These are phyloP conservation scores for Purpureocillium lavendulum DNA, from an alignment of 2,329 filamentous ascomycete species.

Conservation along the genomic window DNA sequence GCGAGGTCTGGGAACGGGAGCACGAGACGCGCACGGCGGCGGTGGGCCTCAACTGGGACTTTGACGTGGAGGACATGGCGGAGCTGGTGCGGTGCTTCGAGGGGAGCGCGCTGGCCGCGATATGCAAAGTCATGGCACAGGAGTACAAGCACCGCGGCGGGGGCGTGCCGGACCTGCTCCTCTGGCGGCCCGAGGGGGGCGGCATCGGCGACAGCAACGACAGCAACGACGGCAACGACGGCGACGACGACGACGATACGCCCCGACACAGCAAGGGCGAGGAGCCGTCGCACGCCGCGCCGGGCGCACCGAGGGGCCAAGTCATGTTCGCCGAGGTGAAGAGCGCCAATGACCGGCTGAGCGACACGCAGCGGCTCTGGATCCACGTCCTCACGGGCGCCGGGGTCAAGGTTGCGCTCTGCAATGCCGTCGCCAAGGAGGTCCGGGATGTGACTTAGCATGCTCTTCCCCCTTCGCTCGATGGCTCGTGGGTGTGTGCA, in stretches of 20 bases:
- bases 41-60: constrained; percentile 90
- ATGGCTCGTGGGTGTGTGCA: too few relatives aligned
- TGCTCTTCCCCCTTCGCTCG: neutral
- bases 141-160: constrained; percentile 83
- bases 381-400: constrained; percentile 86
- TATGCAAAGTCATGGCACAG: constrained; percentile 92
- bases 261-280: neutral
- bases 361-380: constrained; percentile 94
- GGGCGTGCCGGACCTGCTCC: constrained; percentile 84
- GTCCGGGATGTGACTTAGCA: constrained; percentile 33
- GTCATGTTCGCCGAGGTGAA: constrained; percentile 77
- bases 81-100: constrained; percentile 74
- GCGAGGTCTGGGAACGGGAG: constrained; percentile 59
- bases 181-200: constrained; percentile 54
- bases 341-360: constrained; percentile 83
- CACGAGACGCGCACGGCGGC: constrained; percentile 68
- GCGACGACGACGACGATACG: neutral
- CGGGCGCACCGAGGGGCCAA: constrained; percentile 37
- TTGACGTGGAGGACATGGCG: constrained; percentile 66
- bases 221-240: constrained; percentile 1
- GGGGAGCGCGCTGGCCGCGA: constrained; percentile 68
- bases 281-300: too few relatives aligned
- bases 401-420: constrained; percentile 79
- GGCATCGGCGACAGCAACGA: neutral
- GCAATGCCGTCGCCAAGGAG: constrained; percentile 50